These are phyloP conservation scores for Euphorbia tirucalli DNA, from an alignment of 345 rosid species.

Conservation along the genomic window DNA sequence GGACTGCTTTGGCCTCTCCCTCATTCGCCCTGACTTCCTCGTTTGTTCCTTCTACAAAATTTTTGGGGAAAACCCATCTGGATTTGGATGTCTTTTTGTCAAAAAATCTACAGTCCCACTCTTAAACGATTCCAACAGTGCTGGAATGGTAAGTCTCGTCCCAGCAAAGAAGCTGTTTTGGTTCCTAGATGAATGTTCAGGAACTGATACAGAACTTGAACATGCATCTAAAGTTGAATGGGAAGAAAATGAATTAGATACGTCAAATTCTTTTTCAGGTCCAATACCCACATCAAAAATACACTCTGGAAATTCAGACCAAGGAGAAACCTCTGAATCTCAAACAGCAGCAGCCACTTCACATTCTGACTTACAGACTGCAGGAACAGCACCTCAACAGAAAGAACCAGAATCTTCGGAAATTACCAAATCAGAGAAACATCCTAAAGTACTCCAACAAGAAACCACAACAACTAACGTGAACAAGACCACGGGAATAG, in stretches of 20 bases:
- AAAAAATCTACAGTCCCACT: conserved; percentile 62
- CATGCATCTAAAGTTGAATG: conserved; percentile 11
- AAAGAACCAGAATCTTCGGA: conserved; percentile 18
- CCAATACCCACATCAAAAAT: conserved; percentile 32
- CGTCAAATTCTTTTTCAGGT: conserved; percentile 47
- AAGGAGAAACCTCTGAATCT: conserved; percentile 30
- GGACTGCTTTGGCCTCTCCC: conserved; percentile 91
- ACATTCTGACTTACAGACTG: conserved; percentile 19
- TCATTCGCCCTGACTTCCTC: conserved; percentile 79
- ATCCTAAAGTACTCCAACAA: conserved; percentile 16
- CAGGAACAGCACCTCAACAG: conserved; percentile 25
- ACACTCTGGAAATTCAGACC: conserved; percentile 19
- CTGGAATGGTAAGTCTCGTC: conserved; percentile 75
- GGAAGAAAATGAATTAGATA: conserved; percentile 26
- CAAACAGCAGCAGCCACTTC: conserved; percentile 20
- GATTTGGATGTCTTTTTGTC: conserved; percentile 90
- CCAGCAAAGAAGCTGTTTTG: conserved; percentile 41
- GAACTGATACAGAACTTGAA: conserved; percentile 34
- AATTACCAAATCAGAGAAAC: conserved; percentile 1
- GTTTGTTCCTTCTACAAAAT: conserved; percentile 87
- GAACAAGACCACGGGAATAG: conserved; percentile 28
- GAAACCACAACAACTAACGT: conserved; percentile 3
- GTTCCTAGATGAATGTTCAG: conserved; percentile 36
- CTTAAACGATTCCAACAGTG: conserved; percentile 47
- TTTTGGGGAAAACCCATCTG: conserved; percentile 89